Conservation (phyloP, 2,329 filamentous ascomycete genomes). For the Botrytis galanthina region DNA sequence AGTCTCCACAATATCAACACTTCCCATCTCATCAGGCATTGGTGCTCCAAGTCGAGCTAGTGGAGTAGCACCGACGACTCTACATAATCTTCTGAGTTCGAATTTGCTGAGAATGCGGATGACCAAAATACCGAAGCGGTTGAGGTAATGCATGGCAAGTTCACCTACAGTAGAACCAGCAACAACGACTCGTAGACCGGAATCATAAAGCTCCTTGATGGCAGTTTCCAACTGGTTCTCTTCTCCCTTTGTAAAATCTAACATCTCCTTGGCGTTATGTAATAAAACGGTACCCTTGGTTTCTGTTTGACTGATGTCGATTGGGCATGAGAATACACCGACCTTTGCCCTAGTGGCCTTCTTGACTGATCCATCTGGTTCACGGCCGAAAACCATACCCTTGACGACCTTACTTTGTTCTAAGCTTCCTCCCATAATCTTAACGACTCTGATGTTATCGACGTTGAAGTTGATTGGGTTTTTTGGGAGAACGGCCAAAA, state of each 20-base stretch:
- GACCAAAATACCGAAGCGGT: constrained; percentile 92
- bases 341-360: constrained; percentile 93
- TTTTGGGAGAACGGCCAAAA: constrained; percentile 88
- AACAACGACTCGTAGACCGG: constrained; percentile 85
- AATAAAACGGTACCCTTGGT: constrained; percentile 97
- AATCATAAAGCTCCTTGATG: constrained; percentile 95
- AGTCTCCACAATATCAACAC: constrained; percentile 91
- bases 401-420: constrained; percentile 93
- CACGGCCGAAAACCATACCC: constrained; percentile 97
- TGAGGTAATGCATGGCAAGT: constrained; percentile 94
- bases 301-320: constrained; percentile 94
- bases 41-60: constrained; percentile 91
- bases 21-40: constrained; percentile 99
- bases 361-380: constrained; percentile 90
- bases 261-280: constrained; percentile 97
- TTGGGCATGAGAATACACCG: constrained; percentile 91
- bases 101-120: constrained; percentile 99
- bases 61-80: constrained; percentile 95
- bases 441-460: constrained; percentile 97
- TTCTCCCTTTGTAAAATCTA: constrained; percentile 97
- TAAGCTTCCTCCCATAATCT: constrained; percentile 97
- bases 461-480: constrained; percentile 97
- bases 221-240: constrained; percentile 84
- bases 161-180: constrained; percentile 94
- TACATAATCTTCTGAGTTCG: constrained; percentile 89